These are phyloP conservation scores for Iberis pinnata DNA, from an alignment of 345 rosid species.

Conservation along the genomic window DNA sequence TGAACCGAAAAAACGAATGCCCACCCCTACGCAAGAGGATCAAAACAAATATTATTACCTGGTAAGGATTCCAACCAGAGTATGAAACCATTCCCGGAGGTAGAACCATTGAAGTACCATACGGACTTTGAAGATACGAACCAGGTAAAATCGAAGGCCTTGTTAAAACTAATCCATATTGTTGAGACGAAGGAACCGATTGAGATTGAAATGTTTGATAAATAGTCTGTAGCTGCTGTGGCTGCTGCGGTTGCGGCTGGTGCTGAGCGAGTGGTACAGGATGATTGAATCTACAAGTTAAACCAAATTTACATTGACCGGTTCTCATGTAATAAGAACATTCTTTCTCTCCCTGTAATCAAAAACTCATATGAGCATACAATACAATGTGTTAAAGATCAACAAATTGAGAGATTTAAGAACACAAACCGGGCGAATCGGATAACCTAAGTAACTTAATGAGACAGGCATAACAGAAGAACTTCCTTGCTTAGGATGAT, in stretches of 20 bases:
- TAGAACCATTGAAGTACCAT: conserved; percentile 56
- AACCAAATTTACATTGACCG: conserved; percentile 87
- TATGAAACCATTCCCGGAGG: conserved; percentile 67
- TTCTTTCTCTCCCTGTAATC: conserved; percentile 80
- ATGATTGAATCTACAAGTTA: conserved; percentile 88
- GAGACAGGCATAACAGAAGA: conserved; percentile 50
- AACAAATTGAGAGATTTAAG: background rate
- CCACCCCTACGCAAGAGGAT: no score
- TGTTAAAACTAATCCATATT: conserved; percentile 63
- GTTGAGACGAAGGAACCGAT: conserved; percentile 58
- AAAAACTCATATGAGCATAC: background rate
- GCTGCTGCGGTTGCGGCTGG: conserved; percentile 33
- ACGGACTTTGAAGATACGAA: conserved; percentile 62
- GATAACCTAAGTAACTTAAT: conserved; percentile 68
- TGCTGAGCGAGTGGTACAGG: conserved; percentile 53
- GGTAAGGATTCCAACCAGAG: conserved; percentile 70
- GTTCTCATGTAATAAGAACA: conserved; percentile 89
- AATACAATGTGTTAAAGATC: background rate
- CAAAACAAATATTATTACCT: conserved; percentile 33
- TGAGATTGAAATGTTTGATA: conserved; percentile 63
- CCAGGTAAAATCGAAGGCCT: conserved; percentile 69
- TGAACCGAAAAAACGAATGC: no score
- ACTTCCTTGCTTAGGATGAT: conserved; percentile 80
- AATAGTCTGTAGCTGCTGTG: conserved; percentile 25
- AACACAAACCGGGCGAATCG: conserved; percentile 77